Percentiles rank a stretch among this genome's conserved stretches.
Conservation (phyloP, 192 early-diverging fungal genomes). For the Rhizoclosmatium sp. region DNA sequence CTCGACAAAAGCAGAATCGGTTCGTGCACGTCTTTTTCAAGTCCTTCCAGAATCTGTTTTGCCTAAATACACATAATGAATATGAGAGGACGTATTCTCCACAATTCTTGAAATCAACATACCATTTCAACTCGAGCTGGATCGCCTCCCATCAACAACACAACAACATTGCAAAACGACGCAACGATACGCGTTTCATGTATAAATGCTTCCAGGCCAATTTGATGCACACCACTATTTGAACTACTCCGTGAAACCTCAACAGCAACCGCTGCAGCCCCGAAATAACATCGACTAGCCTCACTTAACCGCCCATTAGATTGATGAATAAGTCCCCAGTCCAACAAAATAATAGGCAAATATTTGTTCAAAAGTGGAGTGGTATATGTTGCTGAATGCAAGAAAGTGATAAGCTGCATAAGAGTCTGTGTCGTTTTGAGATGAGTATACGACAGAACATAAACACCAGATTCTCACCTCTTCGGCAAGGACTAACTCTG, state of each 20-base stretch:
- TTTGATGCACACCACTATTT: background rate
- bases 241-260: background rate
- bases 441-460: background rate
- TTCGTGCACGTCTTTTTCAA: slow-evolving; percentile 16
- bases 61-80: slow-evolving; percentile 4
- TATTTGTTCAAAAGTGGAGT: background rate
- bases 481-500: slow-evolving; percentile 3
- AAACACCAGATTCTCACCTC: slow-evolving; percentile 2
- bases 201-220: background rate
- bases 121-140: slow-evolving; percentile 18
- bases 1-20: background rate
- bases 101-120: background rate
- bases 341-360: slow-evolving; percentile 14
- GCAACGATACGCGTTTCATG: slow-evolving; percentile 13
- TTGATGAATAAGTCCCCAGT: slow-evolving; percentile 25
- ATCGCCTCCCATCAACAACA: slow-evolving; percentile 12
- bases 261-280: slow-evolving; percentile 29
- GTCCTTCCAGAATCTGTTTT: slow-evolving; percentile 24
- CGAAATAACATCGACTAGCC: slow-evolving; percentile 33
- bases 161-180: slow-evolving; percentile 23
- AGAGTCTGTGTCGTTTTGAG: background rate
- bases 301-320: background rate
- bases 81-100: background rate
- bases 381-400: slow-evolving; percentile 1
- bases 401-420: background rate